These are phyloP conservation scores for Juncus inflexus DNA, from an alignment of 176 grass and related monocot genomes.

Conservation along the genomic window DNA sequence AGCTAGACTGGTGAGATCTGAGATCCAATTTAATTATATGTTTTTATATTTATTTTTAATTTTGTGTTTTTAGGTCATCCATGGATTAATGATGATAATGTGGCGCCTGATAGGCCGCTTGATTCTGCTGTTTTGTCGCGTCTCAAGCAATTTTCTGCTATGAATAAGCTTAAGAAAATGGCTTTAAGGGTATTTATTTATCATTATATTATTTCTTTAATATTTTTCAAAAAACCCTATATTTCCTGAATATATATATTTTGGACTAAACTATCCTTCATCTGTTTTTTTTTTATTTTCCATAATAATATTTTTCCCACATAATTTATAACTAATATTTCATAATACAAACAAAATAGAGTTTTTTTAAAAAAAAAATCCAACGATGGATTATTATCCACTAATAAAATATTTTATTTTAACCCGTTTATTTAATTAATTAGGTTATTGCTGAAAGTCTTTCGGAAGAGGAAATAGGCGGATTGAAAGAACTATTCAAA, in stretches of 20 bases:
- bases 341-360: too few species aligned
- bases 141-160: constrained; percentile 92
- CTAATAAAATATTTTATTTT: too few species aligned
- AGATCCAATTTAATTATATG: too few species aligned
- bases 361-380: too few species aligned
- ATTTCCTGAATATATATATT: too few species aligned
- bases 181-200: constrained; percentile 63
- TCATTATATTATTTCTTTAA: too few species aligned
- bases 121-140: constrained; percentile 94
- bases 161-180: constrained; percentile 99
- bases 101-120: constrained; percentile 93
- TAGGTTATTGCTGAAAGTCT: constrained; percentile 97
- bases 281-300: too few species aligned
- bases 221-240: too few species aligned
- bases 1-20: background rate
- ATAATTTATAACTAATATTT: too few species aligned
- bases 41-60: background rate
- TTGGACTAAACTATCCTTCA: too few species aligned
- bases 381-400: too few species aligned
- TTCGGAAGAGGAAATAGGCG: constrained; percentile 94
- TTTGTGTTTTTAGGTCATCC: constrained; percentile 67
- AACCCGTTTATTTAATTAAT: background rate
- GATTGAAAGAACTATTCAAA: constrained; percentile 91
- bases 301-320: too few species aligned
- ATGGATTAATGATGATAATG: constrained; percentile 95